phyloP scores from a whole-genome alignment of 768 basidiomycete species.

The Amanita brunnescens region DNA sequence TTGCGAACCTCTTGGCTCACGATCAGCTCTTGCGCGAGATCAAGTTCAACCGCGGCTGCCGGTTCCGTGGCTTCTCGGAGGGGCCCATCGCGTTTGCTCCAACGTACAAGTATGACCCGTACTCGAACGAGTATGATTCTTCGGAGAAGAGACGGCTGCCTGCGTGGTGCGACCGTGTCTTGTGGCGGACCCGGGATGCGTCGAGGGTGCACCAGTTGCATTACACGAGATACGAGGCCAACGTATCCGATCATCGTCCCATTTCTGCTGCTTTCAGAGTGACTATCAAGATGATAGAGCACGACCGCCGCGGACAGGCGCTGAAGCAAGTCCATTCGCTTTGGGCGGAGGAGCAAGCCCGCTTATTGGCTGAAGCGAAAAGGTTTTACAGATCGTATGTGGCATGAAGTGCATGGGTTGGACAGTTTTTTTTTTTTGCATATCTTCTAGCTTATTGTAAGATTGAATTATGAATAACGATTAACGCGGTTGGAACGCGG shows the following conservation, averaged over 20 bases:
- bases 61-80: constrained; percentile 77
- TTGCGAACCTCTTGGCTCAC: constrained; percentile 53
- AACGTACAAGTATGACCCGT: constrained; percentile 92
- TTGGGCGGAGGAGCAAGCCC: constrained; percentile 44
- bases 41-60: constrained; percentile 78
- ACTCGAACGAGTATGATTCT: constrained; percentile 72
- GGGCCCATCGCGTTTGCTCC: constrained; percentile 77
- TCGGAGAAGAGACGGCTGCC: constrained; percentile 85
- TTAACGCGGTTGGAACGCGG: not conserved
- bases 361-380: constrained; percentile 28
- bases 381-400: constrained; percentile 29
- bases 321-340: constrained; percentile 44
- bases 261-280: constrained; percentile 73
- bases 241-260: constrained; percentile 87
- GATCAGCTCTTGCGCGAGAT: constrained; percentile 92
- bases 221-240: constrained; percentile 78
- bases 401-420: not conserved
- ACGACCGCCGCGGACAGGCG: constrained; percentile 46
- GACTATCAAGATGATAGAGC: constrained; percentile 63
- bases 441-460: not conserved
- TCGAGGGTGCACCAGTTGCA: constrained; percentile 54
- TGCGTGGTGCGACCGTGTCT: constrained; percentile 94
- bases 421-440: not conserved
- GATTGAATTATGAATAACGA: not conserved
- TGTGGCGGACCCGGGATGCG: constrained; percentile 59